phyloP scores from a whole-genome alignment of 2,329 filamentous ascomycete species.

The Penicillium brevicompactum region DNA sequence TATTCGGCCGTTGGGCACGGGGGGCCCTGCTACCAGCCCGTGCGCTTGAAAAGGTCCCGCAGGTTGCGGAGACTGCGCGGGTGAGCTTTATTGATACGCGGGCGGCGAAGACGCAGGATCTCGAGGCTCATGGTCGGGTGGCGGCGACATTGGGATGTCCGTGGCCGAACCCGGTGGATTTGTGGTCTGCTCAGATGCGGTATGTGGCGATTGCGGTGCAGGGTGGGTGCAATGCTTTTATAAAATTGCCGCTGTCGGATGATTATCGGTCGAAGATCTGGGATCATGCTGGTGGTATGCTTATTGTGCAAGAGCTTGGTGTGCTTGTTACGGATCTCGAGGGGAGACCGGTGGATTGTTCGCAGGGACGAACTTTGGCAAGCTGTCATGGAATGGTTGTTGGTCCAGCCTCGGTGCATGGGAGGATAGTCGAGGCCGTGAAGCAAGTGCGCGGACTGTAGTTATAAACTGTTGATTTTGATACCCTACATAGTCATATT shows the following conservation, averaged over 20 bases:
- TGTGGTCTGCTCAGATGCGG: constrained; percentile 58
- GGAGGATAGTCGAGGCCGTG: constrained; percentile 34
- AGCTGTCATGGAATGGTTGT: constrained; percentile 46
- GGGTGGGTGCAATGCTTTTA: constrained; percentile 51
- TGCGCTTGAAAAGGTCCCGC: constrained; percentile 31
- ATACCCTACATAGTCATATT: constrained; percentile 12
- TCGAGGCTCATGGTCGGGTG: constrained; percentile 43
- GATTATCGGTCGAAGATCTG: constrained; percentile 54
- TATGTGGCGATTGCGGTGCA: constrained; percentile 54
- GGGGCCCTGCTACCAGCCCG: constrained; percentile 34
- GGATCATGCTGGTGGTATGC: constrained; percentile 58
- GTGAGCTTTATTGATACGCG: constrained; percentile 51
- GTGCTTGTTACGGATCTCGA: constrained; percentile 54
- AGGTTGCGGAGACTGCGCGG: constrained; percentile 32
- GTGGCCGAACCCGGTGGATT: constrained; percentile 51
- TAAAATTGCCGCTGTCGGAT: constrained; percentile 50
- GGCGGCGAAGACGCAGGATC: constrained; percentile 39
- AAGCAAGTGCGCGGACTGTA: constrained; percentile 20
- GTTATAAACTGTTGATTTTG: constrained; percentile 7
- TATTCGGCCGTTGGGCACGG: constrained; percentile 42
- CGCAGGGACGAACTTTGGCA: constrained; percentile 42
- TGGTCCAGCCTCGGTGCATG: constrained; percentile 41
- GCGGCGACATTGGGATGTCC: constrained; percentile 41
- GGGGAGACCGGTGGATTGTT: constrained; percentile 53
- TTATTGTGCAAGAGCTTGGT: constrained; percentile 55